Conservation (phyloP, 1,284 basidiomycete genomes). For the Boletus subluridellus region DNA sequence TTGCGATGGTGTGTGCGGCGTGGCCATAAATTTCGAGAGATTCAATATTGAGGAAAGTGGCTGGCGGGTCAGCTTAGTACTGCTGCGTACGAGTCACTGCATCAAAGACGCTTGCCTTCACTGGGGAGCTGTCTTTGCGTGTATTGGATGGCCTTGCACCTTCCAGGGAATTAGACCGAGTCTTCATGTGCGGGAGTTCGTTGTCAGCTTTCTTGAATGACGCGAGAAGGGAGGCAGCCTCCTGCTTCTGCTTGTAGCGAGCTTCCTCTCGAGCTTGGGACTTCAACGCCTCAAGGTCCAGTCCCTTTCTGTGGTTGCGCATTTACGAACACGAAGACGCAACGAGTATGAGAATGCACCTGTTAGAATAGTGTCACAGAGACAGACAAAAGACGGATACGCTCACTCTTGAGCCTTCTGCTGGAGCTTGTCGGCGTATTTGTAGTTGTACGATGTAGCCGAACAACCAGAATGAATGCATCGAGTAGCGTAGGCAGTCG, state of each 20-base stretch:
- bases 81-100: constrained; percentile 1
- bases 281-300: constrained; percentile 42
- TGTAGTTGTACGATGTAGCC: constrained; percentile 29
- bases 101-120: constrained; percentile 47
- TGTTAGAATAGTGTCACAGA: constrained; percentile 15
- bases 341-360: constrained; percentile 1
- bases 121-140: constrained; percentile 66
- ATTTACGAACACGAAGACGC: background rate
- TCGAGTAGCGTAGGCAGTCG: constrained; percentile 6
- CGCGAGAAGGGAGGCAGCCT: constrained; percentile 16
- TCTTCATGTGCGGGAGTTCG: background rate
- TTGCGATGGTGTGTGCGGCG: constrained; percentile 68
- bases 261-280: constrained; percentile 36
- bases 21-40: constrained; percentile 62
- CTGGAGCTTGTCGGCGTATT: constrained; percentile 48
- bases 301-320: constrained; percentile 38
- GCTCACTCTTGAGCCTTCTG: constrained; percentile 46
- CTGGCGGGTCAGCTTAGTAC: constrained; percentile 39
- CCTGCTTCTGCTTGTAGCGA: constrained; percentile 32
- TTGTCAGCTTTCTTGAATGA: constrained; percentile 6
- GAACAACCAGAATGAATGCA: constrained; percentile 13
- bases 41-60: constrained; percentile 80
- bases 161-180: background rate
- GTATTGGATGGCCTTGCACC: constrained; percentile 15
- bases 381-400: constrained; percentile 1